Conservation (phyloP, 352 stramenopile species). For the Pythium dissimile region DNA sequence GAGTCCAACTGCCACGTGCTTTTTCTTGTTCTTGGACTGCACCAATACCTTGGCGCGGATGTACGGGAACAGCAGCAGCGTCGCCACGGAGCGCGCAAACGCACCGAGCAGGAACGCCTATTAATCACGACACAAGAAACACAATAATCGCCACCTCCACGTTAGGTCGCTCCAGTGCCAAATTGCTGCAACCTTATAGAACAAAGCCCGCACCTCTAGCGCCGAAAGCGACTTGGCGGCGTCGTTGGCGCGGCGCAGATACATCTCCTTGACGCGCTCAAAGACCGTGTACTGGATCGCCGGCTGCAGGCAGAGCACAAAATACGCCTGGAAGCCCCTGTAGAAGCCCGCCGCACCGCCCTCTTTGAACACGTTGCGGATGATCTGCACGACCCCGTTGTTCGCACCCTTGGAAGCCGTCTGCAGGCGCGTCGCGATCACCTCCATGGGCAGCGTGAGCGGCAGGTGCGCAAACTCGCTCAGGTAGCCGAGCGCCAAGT, state of each 20-base stretch:
- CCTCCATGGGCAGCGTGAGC: constrained; percentile 85
- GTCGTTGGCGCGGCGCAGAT: constrained; percentile 60
- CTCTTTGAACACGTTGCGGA: constrained; percentile 63
- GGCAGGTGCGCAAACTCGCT: constrained; percentile 78
- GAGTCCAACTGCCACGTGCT: constrained; percentile 2
- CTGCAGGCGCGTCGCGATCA: constrained; percentile 84
- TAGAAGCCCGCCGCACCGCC: constrained; percentile 74
- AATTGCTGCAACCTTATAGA: background rate
- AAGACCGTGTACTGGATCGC: constrained; percentile 97
- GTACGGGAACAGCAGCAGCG: constrained; percentile 96
- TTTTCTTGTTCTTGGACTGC: constrained; percentile 82
- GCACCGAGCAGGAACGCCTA: constrained; percentile 95
- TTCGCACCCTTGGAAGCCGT: constrained; percentile 42
- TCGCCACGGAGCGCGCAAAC: constrained; percentile 91
- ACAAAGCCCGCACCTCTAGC: constrained; percentile 44
- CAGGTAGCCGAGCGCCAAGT: constrained; percentile 80
- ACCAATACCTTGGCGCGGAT: constrained; percentile 95
- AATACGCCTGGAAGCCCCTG: constrained; percentile 89
- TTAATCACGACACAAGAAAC: constrained; percentile 24
- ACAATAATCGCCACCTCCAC: background rate
- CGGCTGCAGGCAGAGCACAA: constrained; percentile 95
- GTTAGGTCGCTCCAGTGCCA: too few relatives aligned
- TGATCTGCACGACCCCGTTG: constrained; percentile 52
- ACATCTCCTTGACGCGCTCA: constrained; percentile 83
- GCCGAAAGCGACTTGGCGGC: constrained; percentile 53